Base-by-base conservation (phyloP, 2,329 filamentous ascomycete species). In the Talaromyces sp. region DNA sequence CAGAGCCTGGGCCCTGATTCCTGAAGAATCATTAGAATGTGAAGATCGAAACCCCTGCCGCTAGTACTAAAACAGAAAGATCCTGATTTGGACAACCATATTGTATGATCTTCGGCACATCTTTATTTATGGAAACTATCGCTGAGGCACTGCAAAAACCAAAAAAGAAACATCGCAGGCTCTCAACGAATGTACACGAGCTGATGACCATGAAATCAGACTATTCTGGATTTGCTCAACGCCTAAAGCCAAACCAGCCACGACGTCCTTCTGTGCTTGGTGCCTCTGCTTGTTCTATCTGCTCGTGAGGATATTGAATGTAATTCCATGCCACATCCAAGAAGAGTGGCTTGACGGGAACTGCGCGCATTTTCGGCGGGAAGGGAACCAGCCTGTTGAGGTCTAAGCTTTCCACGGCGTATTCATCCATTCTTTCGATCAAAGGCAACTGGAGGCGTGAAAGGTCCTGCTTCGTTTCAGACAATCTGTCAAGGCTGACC, bases 321-420 rank as follows among this genome's bases (percentile, higher is more conserved):
- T 97, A 97, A 71, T 97, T 97, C 89, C 91, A 99, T 9, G 94
- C 94, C 7, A 96, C 88, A 69, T 99, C 94, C 60, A 97, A 84
- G 80, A 97, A 97, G 35, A 97, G 81, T 28, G 94, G 94, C 78
- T 99, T 99, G 54, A 96, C 88, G 0, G 94, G 91, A 39, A 97
- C 85, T 1, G 88, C 82, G 61, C 89, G 85, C 64, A 97, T 77
- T 69, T 86, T 89, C 1, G 93, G 92, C 11, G 94, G 94, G 72
- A 92, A 97, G 4, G 86, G 83, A 48, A 97, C 92, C 25, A 99
- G 77, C 64, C 93, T 93, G 41, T 80, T 80, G 25, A 97, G 79
- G 70, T 96, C 86, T 9, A 91, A 83, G 33, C 83, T 84, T 25
- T 82, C 83, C 3, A 80, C 75, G 1, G 90, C 89, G 70, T 92